Evolutionary conservation across 1,284 basidiomycete genomes (phyloP).

Genomic region (Ganoderma meredithae): DNA sequence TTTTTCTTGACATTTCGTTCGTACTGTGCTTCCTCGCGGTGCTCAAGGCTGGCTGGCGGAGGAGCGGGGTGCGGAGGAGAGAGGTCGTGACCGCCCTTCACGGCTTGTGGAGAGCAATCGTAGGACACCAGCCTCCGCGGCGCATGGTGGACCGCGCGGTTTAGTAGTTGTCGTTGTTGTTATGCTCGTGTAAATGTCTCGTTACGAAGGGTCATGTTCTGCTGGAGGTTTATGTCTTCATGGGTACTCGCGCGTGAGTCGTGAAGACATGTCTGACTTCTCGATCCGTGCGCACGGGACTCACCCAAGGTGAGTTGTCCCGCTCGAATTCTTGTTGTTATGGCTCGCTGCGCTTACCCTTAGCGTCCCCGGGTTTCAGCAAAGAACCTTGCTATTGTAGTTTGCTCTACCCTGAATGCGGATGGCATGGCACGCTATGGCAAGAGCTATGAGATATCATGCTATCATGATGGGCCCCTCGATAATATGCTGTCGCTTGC

Average conservation of each 20-base stretch:
- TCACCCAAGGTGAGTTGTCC: background rate
- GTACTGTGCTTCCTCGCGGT: conserved; percentile 63
- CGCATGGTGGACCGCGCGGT: conserved; percentile 56
- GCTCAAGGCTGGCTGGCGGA: conserved; percentile 67
- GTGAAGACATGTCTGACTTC: background rate
- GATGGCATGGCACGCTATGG: too few relatives aligned
- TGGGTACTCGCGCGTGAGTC: background rate
- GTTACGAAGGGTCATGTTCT: background rate
- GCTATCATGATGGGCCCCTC: too few relatives aligned
- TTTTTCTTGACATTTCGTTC: conserved; percentile 80
- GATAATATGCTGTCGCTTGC: too few relatives aligned
- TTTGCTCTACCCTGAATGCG: too few relatives aligned
- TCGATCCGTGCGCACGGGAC: background rate
- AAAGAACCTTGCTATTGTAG: background rate
- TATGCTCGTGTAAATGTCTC: background rate
- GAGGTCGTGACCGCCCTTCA: conserved; percentile 71
- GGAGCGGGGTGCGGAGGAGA: conserved; percentile 68
- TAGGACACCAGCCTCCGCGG: conserved; percentile 60
- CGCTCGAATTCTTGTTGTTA: background rate
- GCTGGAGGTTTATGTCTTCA: background rate
- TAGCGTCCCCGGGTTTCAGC: too few relatives aligned
- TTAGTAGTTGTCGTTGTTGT: conserved; percentile 15
- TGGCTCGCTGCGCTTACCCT: background rate
- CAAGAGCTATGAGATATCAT: too few relatives aligned
- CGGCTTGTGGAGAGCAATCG: conserved; percentile 73